Conservation (phyloP, 768 basidiomycete species). For the Hygrocybe punicea region DNA sequence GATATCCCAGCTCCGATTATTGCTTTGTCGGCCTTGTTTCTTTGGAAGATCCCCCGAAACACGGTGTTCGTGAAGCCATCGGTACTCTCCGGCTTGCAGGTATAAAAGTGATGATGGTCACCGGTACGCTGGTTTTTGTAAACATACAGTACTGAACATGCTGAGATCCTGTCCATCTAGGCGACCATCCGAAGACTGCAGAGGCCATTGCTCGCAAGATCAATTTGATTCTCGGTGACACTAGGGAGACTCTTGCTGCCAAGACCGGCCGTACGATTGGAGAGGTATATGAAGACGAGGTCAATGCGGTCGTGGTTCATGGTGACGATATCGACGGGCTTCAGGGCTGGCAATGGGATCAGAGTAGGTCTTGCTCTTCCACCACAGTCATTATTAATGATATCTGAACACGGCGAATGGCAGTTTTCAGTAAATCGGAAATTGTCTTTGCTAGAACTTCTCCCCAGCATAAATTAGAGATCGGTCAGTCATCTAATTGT, state of each 20-base stretch:
- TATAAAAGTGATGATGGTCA: conserved; percentile 77
- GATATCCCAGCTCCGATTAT: conserved; percentile 54
- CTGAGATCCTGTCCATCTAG: conserved; percentile 23
- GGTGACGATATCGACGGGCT: conserved; percentile 64
- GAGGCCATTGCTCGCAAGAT: conserved; percentile 74
- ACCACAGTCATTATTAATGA: neutral
- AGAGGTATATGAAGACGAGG: conserved; percentile 66
- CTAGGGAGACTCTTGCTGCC: conserved; percentile 55
- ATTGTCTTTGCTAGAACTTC: conserved; percentile 72
- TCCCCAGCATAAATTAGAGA: conserved; percentile 70
- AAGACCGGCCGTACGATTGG: conserved; percentile 53
- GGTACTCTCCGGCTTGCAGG: conserved; percentile 67
- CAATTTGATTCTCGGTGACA: conserved; percentile 64
- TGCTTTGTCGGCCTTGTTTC: conserved; percentile 66
- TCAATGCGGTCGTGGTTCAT: conserved; percentile 62
- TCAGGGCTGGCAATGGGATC: conserved; percentile 74
- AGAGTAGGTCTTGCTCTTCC: conserved; percentile 44
- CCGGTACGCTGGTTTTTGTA: conserved; percentile 37
- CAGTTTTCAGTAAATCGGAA: conserved; percentile 65
- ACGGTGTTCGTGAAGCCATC: conserved; percentile 69
- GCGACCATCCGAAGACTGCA: conserved; percentile 71
- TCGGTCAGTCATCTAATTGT: conserved; percentile 41
- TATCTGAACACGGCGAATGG: neutral
- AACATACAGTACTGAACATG: neutral
- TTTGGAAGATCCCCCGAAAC: conserved; percentile 68